Conservation (phyloP, 148 eudicot species). For the Agrostemma githago region DNA sequence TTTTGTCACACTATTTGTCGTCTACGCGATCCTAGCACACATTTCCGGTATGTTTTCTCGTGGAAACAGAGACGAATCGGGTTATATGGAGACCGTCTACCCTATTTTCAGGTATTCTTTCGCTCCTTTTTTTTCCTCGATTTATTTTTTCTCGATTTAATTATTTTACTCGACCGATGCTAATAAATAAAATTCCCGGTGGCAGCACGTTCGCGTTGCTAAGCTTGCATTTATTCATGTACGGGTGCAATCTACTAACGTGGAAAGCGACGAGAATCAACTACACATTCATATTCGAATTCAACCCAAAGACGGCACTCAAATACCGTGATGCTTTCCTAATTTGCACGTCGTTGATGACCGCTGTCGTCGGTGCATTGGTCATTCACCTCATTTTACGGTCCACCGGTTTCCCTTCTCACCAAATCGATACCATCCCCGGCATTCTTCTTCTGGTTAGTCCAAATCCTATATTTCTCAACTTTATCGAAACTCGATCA, state of each 20-base stretch:
- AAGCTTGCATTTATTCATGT: slow-evolving; percentile 88
- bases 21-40: slow-evolving; percentile 78
- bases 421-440: slow-evolving; percentile 63
- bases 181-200: slow-evolving; percentile 5
- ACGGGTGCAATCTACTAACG: slow-evolving; percentile 83
- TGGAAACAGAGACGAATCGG: slow-evolving; percentile 32
- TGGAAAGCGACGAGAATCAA: slow-evolving; percentile 89
- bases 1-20: slow-evolving; percentile 64
- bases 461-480: background rate
- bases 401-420: slow-evolving; percentile 52
- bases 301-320: slow-evolving; percentile 63
- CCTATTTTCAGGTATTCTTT: slow-evolving; percentile 74
- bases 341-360: slow-evolving; percentile 75
- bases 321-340: slow-evolving; percentile 86
- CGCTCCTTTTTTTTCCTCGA: background rate
- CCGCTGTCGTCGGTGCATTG: slow-evolving; percentile 77
- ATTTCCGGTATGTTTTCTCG: slow-evolving; percentile 66
- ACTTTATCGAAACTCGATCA: too few species aligned
- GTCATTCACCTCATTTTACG: slow-evolving; percentile 73
- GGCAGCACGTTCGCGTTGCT: slow-evolving; percentile 92
- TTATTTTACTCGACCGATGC: background rate
- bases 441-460: slow-evolving; percentile 77
- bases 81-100: slow-evolving; percentile 85
- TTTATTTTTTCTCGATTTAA: background rate
- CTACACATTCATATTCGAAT: slow-evolving; percentile 86